Base-by-base conservation (phyloP, 352 stramenopile genomes). In the Phytophthora pistaciae region DNA sequence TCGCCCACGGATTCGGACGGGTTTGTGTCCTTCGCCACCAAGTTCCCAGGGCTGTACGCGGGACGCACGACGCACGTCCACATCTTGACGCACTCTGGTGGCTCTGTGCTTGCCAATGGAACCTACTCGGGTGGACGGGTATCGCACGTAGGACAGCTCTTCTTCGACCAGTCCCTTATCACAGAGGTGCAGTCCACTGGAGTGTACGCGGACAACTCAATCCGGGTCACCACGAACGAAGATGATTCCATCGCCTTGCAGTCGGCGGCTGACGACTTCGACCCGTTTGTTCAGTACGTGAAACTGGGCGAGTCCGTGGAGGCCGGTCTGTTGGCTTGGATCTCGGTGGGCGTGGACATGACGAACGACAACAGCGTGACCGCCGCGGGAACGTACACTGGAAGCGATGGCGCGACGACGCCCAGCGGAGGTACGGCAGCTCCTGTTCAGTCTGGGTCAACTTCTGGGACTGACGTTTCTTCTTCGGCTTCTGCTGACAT, bases 151-250 rank as follows among this genome's bases (percentile, higher is more conserved):
- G 66, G 66, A 6, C 66, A 74, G 59, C 44, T 74, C 38, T 74
- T 73, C 52, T 74, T 74, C 21, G 69, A 76, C 18, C 69, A 76
- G 53, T 55, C 56, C 10, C 52, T 76, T 29, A 76, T 72, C 58
- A 66, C 52, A 14, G 64, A 76, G 7, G 63, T 76, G 23, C 56
- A 76, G 58, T 7, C 55, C 8, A 71, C 68, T 40, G 50, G 29
- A 2, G 38, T 60, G 6, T 75, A 75, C 56, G 53, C 56, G 27
- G 57, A 50, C 5, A 71, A 70, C 40, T 38, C 50, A 2, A 61
- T 53, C 29, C 36, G 11, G 13, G 42, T 75, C 8, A 76, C 57
- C 5, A 62, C 38, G 11, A 76, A 76, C 33, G 52, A 64, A 54
- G 59, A 72, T 6, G 69, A 76, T 46, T 59, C 7, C 40, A 68